A percentile compares a stretch with the other conserved stretches of the same genome.
Conservation (phyloP, 2,329 filamentous ascomycete species). For the Botrytis tulipae region DNA sequence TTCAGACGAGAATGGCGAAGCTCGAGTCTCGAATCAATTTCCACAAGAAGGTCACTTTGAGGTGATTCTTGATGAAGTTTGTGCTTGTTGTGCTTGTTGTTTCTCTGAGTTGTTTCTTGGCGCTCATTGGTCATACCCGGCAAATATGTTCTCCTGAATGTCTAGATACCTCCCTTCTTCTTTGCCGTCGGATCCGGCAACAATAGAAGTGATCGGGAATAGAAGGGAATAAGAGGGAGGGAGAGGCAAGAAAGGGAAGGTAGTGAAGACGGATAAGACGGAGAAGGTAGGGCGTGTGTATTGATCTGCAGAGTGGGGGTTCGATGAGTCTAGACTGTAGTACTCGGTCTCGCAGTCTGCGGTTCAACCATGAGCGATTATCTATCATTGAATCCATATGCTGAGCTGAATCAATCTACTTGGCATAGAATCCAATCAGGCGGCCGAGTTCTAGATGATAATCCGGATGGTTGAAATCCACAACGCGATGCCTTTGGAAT, state of each 20-base stretch:
- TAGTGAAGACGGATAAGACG: not conserved
- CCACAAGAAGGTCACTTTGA: not conserved
- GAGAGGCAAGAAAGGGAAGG: not conserved
- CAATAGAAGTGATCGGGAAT: not conserved
- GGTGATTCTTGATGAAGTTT: not conserved
- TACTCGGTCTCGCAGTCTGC: not conserved
- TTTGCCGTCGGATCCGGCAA: not conserved
- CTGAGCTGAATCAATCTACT: not conserved
- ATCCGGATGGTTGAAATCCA: not conserved
- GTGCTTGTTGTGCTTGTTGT: not conserved
- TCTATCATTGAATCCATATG: not conserved
- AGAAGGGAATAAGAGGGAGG: not conserved
- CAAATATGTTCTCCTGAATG: not conserved
- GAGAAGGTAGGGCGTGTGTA: not conserved
- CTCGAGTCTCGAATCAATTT: not conserved
- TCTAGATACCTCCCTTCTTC: not conserved
- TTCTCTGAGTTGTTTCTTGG: constrained; percentile 2
- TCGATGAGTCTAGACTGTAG: not conserved
- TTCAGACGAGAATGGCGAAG: not conserved
- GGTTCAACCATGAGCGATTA: not conserved
- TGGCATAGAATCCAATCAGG: not conserved
- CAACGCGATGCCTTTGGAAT: not conserved
- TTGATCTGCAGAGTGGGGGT: not conserved
- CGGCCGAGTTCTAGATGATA: not conserved
- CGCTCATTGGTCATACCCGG: not conserved